Conservation (phyloP, 1,284 basidiomycete species). For the Ceratobasidium papillatum region DNA sequence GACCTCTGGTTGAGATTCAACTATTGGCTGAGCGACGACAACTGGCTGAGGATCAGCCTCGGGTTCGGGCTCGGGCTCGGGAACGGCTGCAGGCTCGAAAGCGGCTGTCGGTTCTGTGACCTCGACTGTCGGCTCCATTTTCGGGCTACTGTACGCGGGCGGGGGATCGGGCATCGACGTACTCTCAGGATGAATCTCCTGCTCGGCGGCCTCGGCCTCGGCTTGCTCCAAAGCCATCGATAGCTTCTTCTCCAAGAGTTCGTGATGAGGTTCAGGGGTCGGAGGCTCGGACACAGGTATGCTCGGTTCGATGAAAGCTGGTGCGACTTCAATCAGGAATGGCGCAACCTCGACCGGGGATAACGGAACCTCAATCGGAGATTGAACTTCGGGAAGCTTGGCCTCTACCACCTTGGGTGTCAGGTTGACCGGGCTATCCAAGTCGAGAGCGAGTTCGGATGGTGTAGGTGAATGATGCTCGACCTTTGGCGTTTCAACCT, state of each 20-base stretch:
- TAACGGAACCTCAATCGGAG: too few species aligned
- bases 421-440: not conserved
- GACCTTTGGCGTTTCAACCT: not conserved
- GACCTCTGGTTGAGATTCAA: not conserved
- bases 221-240: conserved; percentile 9
- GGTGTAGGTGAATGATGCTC: not conserved
- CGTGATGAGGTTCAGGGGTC: not conserved
- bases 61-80: conserved; percentile 11
- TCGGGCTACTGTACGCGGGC: conserved; percentile 13
- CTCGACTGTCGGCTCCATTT: conserved; percentile 1
- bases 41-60: not conserved
- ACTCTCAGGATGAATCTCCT: conserved; percentile 2
- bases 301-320: not conserved
- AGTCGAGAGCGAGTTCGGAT: not conserved
- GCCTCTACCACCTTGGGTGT: conserved; percentile 7
- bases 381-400: conserved; percentile 5
- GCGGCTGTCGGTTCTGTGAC: not conserved
- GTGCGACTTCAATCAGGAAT: not conserved
- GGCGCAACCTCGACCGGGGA: not conserved
- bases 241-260: conserved; percentile 11
- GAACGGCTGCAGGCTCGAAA: not conserved
- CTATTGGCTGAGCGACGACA: not conserved
- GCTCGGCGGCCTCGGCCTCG: not conserved
- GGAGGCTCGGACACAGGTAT: not conserved
- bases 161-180: conserved; percentile 7